Evolutionary conservation across 2,329 filamentous ascomycete genomes (phyloP), one percentile per base, ranked within the genome.

Genomic region (Rhexocercosporidium sp.): DNA sequence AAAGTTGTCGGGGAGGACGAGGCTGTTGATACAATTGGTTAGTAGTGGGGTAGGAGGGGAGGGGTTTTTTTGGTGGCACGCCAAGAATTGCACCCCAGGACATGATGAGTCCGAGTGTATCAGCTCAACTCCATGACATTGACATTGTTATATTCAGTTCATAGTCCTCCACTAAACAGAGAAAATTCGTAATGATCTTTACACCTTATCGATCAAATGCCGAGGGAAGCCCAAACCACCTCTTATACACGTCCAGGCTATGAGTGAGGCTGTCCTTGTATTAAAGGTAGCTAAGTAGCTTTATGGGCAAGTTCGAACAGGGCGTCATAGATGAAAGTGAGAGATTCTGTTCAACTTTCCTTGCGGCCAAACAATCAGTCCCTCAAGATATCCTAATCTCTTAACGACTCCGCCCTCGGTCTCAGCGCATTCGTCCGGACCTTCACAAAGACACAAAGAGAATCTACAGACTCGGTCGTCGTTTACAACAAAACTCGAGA

Each of bases 161-260:
- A 31, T 31, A n/a, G n/a, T n/a, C n/a, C n/a, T n/a, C n/a, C n/a
- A n/a, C n/a, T n/a, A n/a, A n/a, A n/a, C n/a, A n/a, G n/a, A n/a
- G n/a, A n/a, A n/a, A n/a, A n/a, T n/a, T n/a, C n/a, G n/a, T n/a
- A n/a, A n/a, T n/a, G n/a, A n/a, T n/a, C n/a, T n/a, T n/a, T n/a
- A n/a, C n/a, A n/a, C n/a, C n/a, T n/a, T n/a, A n/a, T n/a, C n/a
- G n/a, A n/a, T n/a, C n/a, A n/a, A n/a, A n/a, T n/a, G 75, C 76
- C 74, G 65, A 76, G 77, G 54, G 79, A 79, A 63, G 76, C 74
- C 71, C 82, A 81, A 73, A 81, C 75, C 70, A 71, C 77, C 1
- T 75, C 67, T n/a, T 82, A 82, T 64, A 56, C 71, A 68, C 72
- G 80, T 71, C 64, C 72, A 56, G 75, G 75, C 22, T 84, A 83